Conservation (phyloP, 1,284 basidiomycete genomes). For the Melanopsichium pennsylvanicum region DNA sequence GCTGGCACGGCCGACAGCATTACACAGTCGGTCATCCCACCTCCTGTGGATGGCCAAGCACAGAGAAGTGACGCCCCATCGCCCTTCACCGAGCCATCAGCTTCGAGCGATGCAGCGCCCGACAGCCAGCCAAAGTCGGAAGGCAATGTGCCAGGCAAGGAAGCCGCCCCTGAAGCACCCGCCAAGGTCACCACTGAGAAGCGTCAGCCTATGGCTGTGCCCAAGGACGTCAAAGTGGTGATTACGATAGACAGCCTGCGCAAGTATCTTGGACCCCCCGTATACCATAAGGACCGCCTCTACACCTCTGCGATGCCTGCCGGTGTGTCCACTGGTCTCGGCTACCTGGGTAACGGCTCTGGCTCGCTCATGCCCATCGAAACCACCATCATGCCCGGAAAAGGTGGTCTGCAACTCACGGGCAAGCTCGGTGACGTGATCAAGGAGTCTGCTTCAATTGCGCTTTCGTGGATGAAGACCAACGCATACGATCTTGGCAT, state of each 20-base stretch:
- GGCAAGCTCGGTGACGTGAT: conserved; percentile 98
- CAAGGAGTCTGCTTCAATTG: conserved; percentile 92
- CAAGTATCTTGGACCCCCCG: conserved; percentile 93
- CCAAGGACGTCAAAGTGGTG: conserved; percentile 78
- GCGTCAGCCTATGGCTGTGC: conserved; percentile 82
- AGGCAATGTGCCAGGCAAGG: conserved; percentile 45
- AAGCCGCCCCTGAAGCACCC: conserved; percentile 43
- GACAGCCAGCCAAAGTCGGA: conserved; percentile 32
- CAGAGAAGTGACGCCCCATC: conserved; percentile 11
- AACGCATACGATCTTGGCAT: conserved; percentile 89
- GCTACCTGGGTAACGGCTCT: conserved; percentile 93
- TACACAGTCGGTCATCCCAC: conserved; percentile 63
- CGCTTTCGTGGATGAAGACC: conserved; percentile 88
- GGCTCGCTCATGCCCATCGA: conserved; percentile 98
- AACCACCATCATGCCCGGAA: conserved; percentile 65
- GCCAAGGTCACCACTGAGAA: conserved; percentile 76
- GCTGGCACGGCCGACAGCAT: conserved; percentile 49
- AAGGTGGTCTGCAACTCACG: conserved; percentile 77
- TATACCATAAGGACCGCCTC: conserved; percentile 94
- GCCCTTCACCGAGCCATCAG: conserved; percentile 36
- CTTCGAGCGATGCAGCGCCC: conserved; percentile 19
- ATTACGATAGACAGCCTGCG: conserved; percentile 88
- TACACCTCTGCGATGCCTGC: conserved; percentile 81
- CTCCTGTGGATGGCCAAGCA: conserved; percentile 50
- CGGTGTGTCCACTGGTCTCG: conserved; percentile 91